Conservation (phyloP, 345 rosid species). For the Erucastrum elatum region DNA sequence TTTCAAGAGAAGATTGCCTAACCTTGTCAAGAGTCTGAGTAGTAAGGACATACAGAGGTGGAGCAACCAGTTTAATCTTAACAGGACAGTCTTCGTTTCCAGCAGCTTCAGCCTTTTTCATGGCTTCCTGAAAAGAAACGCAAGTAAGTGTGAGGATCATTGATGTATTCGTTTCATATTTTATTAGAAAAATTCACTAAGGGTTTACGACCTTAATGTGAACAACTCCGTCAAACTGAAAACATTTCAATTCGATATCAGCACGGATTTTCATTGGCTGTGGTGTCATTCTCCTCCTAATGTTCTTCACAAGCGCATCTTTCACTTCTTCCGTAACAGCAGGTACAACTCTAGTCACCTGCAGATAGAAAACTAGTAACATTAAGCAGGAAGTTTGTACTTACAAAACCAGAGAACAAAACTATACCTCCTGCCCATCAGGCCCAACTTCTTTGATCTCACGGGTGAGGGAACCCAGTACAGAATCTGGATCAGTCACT, state of each 20-base stretch:
- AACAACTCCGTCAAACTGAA: slow-evolving; percentile 95
- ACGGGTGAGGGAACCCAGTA: slow-evolving; percentile 71
- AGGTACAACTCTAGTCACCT: slow-evolving; percentile 81
- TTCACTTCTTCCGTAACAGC: slow-evolving; percentile 88
- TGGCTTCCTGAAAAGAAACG: slow-evolving; percentile 66
- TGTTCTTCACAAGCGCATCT: slow-evolving; percentile 79
- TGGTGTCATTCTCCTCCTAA: slow-evolving; percentile 97
- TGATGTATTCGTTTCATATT: background rate
- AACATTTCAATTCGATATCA: slow-evolving; percentile 96
- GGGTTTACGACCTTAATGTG: slow-evolving; percentile 74
- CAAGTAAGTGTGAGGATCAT: background rate
- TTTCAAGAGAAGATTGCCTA: slow-evolving; percentile 19
- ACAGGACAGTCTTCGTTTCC: slow-evolving; percentile 95
- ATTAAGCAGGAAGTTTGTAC: background rate
- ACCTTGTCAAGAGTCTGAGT: slow-evolving; percentile 99
- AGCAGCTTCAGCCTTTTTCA: slow-evolving; percentile 92
- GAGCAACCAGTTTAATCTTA: slow-evolving; percentile 92
- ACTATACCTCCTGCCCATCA: slow-evolving; percentile 76
- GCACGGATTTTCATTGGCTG: slow-evolving; percentile 94
- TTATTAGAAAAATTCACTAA: background rate
- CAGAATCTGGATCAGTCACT: slow-evolving; percentile 88
- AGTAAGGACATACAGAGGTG: slow-evolving; percentile 96
- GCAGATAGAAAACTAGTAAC: background rate
- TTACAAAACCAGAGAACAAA: background rate
- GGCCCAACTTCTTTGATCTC: slow-evolving; percentile 87